Conservation (phyloP, 176 grass and related monocot species). For the Carex littledalei region DNA sequence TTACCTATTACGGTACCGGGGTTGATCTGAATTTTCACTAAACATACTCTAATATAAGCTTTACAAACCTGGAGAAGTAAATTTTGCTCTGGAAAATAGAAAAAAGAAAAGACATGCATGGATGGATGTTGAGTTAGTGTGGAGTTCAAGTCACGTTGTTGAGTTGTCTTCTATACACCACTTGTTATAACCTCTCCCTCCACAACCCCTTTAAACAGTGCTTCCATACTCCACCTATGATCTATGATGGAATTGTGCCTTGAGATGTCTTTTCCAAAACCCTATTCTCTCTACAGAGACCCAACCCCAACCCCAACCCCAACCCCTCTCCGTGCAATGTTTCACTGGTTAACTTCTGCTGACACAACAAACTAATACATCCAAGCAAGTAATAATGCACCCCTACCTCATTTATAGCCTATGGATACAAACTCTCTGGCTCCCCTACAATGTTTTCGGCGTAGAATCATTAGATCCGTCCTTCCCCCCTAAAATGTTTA, state of each 20-base stretch:
- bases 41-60: neutral
- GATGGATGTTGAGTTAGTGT: slow-evolving; percentile 47
- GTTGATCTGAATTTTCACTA: too few species aligned
- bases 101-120: neutral
- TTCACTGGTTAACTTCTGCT: slow-evolving; percentile 26
- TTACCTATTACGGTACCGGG: too few species aligned
- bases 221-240: slow-evolving; percentile 15
- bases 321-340: slow-evolving; percentile 20
- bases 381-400: slow-evolving; percentile 25
- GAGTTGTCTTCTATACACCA: slow-evolving; percentile 32
- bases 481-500: neutral
- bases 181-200: too few species aligned
- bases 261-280: slow-evolving; percentile 56
- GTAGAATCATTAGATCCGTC: too few species aligned
- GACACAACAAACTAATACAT: slow-evolving; percentile 26
- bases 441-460: neutral
- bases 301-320: slow-evolving; percentile 12
- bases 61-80: neutral
- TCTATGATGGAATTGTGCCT: slow-evolving; percentile 56
- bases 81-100: neutral
- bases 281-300: slow-evolving; percentile 30
- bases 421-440: neutral
- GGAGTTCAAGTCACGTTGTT: slow-evolving; percentile 64
- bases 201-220: too few species aligned
- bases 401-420: slow-evolving; percentile 23